phyloP scores from a whole-genome alignment of 2,329 filamentous ascomycete species.

The Alternaria gaisen region DNA sequence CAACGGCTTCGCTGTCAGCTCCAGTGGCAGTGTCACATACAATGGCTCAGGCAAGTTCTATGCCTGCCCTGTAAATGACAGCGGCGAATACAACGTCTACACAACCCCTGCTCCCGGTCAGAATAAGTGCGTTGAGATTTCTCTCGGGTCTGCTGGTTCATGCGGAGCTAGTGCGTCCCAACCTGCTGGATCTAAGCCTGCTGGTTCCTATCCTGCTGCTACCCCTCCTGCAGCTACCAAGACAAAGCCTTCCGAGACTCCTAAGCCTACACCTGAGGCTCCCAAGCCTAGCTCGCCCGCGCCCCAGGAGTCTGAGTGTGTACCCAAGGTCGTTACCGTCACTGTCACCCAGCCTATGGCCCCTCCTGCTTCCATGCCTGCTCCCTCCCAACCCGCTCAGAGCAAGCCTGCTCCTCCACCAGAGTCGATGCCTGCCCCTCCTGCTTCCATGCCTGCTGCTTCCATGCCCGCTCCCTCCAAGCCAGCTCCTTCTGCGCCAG shows the following conservation, averaged over 20 bases:
- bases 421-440: not conserved
- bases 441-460: not conserved
- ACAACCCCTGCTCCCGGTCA: slow-evolving; percentile 52
- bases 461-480: not conserved
- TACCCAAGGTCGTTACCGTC: not conserved
- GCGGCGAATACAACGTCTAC: slow-evolving; percentile 66
- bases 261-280: not conserved
- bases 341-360: not conserved
- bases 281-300: not conserved
- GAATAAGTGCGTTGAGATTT: slow-evolving; percentile 61
- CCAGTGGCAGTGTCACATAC: slow-evolving; percentile 62
- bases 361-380: not conserved
- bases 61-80: slow-evolving; percentile 67
- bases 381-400: not conserved
- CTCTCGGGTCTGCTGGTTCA: slow-evolving; percentile 46
- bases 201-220: not conserved
- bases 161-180: slow-evolving; percentile 26
- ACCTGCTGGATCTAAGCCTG: not conserved
- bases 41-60: slow-evolving; percentile 64
- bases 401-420: not conserved
- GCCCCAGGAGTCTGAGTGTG: not conserved
- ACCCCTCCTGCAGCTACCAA: not conserved
- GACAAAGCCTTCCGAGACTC: not conserved
- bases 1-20: slow-evolving; percentile 65
- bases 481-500: not conserved